Base-by-base conservation (phyloP, 345 rosid species). In the Psidium friedrichsthalianum region DNA sequence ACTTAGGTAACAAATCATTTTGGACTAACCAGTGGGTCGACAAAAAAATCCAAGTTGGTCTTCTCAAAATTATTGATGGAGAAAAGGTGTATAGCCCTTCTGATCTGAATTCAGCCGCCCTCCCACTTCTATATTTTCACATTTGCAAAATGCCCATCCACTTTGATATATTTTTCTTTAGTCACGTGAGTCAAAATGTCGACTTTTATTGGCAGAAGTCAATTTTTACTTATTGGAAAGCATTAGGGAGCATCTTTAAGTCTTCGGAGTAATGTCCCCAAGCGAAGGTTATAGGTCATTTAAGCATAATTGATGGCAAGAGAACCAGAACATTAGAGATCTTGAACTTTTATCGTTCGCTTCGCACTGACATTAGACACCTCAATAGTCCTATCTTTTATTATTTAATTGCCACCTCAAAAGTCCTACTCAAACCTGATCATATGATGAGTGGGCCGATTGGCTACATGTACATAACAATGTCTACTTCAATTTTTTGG, bases 31-130 rank as follows among this genome's bases (percentile, higher is more conserved):
- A 74, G 76, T 83, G 86, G 83, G 49, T 69, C 56, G 86, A 89
- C 89, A 87, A 87, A 83, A 49, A 89, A 88, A 86, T 87, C 90
- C 53, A 51, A 22, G 56, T 87, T 86, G 91, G 89, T 51, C 57
- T 82, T 24, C n/a, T 29, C 51, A 27, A 82, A 82, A 82, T 82
- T 22, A 27, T 18, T 27, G 57, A 16, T 8, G 57, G 42, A 18
- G 16, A 55, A 82, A 82, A 82, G 54, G 83, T 16, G 84, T 13
- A 15, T 29, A 51, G 42, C 44, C 24, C 57, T 52, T 52, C 58
- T 54, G 57, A 32, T 69, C 25, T 69, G 80, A 69, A 36, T 32
- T 69, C 80, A 69, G 20, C 6, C 47, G 78, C 80, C 36, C 80
- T 69, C 40, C 14, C 80, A 69, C 47, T 69, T 21, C 47, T 9